A percentile compares a stretch with the other conserved stretches of the same genome.
Evolutionary conservation across 306 rosid genomes (phyloP).

Genomic region (Boehmeria nivea): DNA sequence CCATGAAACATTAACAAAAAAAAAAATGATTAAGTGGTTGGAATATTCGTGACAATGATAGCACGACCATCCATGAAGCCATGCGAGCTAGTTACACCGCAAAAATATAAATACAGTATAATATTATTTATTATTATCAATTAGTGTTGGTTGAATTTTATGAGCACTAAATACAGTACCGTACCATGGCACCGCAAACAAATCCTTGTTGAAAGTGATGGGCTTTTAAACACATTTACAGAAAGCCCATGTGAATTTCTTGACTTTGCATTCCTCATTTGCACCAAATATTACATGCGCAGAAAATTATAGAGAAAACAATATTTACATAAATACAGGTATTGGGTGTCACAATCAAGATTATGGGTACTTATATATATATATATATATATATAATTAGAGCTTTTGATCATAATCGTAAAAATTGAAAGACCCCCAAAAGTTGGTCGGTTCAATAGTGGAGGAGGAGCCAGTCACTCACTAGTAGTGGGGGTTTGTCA

Average conservation of each 20-base stretch:
- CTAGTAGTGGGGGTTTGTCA: background rate
- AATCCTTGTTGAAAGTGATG: constrained; percentile 1
- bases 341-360: constrained; percentile 30
- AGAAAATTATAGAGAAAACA: no score
- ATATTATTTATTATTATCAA: no score
- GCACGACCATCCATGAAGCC: background rate
- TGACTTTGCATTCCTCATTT: no score
- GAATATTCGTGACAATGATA: background rate
- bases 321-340: background rate
- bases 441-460: background rate
- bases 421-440: background rate
- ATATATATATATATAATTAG: background rate
- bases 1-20: background rate
- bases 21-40: background rate
- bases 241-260: no score
- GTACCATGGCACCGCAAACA: background rate
- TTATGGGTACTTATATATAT: background rate
- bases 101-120: background rate
- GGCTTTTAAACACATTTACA: background rate
- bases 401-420: no score
- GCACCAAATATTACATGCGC: no score
- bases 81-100: background rate
- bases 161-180: background rate
- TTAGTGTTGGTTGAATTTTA: background rate
- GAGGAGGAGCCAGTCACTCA: no score